Evolutionary conservation across 2,329 filamentous ascomycete genomes (phyloP), one percentile per base, ranked within the genome.

Genomic region (Fusarium sp.): DNA sequence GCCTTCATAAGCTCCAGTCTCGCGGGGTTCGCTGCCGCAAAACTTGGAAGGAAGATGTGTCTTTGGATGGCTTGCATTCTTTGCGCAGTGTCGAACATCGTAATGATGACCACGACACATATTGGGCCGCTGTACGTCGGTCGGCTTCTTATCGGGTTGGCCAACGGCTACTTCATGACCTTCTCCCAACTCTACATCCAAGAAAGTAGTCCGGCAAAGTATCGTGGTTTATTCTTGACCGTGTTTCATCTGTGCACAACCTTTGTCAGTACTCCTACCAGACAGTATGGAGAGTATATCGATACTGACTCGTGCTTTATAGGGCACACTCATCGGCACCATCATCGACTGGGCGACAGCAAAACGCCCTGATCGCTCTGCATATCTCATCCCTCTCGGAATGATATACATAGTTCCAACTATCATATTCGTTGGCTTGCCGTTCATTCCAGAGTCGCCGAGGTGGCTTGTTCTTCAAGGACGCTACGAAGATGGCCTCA

Each of bases 141-240:
- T 1, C 66, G 75, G 2, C 30, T 77, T 8, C 44, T 77, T 5
- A 76, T 77, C 4, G 75, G 75, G 14, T 54, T 77, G 6, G 73
- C 75, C 2, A 77, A 77, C 8, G 75, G 75, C 2, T 76, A 76
- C 35, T 77, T 77, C 39, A 77, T 77, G 75, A 77, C 70, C 0
- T 77, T 77, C 8, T 74, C 75, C 4, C 75, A 77, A 38, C 73
- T 77, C 0, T 77, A 77, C 17, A 66, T 77, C 2, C 75, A 77
- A 22, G 75, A 77, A 30, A 71, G 55, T 11, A 77, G 75, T 2
- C 75, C 75, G 0, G 75, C 75, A 8, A 77, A 76, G 48, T 77
- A 77, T 13, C 62, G 75, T 13, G 75, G 75, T 18, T 50, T 77
- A 0, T 77, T 77, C 6, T 42, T 77, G 10, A 77, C 75, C 12